Base-by-base conservation (phyloP, 495 filamentous ascomycete species). In the Apiosordaria backusii region DNA sequence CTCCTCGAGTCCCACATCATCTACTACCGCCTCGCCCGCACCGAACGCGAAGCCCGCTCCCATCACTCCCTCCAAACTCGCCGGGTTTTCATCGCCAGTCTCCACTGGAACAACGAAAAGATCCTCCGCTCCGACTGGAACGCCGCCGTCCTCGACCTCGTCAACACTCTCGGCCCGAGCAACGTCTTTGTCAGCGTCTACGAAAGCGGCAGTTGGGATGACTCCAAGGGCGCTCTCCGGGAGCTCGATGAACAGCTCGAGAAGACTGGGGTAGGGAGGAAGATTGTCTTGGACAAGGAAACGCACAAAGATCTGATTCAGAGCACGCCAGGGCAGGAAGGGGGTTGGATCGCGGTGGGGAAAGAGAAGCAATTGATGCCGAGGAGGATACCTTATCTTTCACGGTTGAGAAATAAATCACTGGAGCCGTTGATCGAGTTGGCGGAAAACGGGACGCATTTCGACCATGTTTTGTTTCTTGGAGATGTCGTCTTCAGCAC, bases 401-500 rank as follows among this genome's bases (percentile, higher is more conserved):
- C 90, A 1, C 76, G 74, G 2, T 66, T 90, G 40, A 82, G 90
- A 60, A 92, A 93, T 74, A 62, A 76, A 50, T 83, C 83, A 27
- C 67, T 85, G 66, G 65, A 80, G 60, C 80, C 79, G 10, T 67
- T 90, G 26, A 77, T 84, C 67, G 74, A 82, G 61, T 72, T 88
- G 29, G 78, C 76, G 1, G 67, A 77, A 60, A 68, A 76, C 26
- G 82, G 83, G n/a, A 73, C 79, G 4, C 79, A 64, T 5, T 92
- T 91, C 71, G 89, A 92, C 69, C 84, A 84, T 68, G 77, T 93
- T 4, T 73, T 94, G 1, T 94, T 89, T 74, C 72, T 93, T 50
- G 91, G 91, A 72, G 90, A 93, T 74, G 88, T 92, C 18, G 86
- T 89, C 3, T 93, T 93, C 67, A 84, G 80, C 45, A 89, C 91